phyloP scores from a whole-genome alignment of 2,329 filamentous ascomycete species.

The Onygena corvina region DNA sequence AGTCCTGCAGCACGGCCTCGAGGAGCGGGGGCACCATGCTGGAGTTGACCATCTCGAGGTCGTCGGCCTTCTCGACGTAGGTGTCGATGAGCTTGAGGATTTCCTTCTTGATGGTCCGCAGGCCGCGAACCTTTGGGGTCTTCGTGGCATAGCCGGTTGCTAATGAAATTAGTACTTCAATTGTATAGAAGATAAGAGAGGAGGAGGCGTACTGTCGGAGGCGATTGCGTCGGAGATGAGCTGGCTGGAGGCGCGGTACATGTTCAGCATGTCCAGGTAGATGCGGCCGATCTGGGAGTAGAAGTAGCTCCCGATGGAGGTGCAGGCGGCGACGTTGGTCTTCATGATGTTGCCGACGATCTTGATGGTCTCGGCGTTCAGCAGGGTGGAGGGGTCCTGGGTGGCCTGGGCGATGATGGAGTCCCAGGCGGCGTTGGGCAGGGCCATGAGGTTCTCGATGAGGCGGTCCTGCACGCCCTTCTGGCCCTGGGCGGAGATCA shows the following conservation, averaged over 20 bases:
- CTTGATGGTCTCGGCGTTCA: conserved; percentile 93
- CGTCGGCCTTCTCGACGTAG: conserved; percentile 95
- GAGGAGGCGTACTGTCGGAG: conserved; percentile 52
- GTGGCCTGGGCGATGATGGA: conserved; percentile 83
- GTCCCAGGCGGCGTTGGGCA: conserved; percentile 92
- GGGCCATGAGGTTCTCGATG: conserved; percentile 80
- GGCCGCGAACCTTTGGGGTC: conserved; percentile 88
- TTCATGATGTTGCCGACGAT: conserved; percentile 99
- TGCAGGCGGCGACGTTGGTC: conserved; percentile 97
- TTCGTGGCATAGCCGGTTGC: conserved; percentile 78
- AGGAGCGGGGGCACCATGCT: conserved; percentile 94
- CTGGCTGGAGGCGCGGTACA: conserved; percentile 95
- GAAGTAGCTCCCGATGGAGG: conserved; percentile 92
- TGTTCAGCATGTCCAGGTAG: conserved; percentile 96
- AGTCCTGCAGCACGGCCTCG: conserved; percentile 87
- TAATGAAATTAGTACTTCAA: conserved; percentile 26
- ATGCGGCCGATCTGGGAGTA: conserved; percentile 96
- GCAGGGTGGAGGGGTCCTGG: conserved; percentile 69
- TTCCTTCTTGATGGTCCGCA: conserved; percentile 98
- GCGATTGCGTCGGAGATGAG: conserved; percentile 89
- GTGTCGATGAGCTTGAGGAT: conserved; percentile 97
- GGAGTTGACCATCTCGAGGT: conserved; percentile 79
- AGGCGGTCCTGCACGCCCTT: conserved; percentile 86
- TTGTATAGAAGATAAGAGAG: conserved; percentile 4
- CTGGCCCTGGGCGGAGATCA: conserved; percentile 96